Evolutionary conservation across 352 stramenopile genomes (phyloP).

Genomic region (Pythium dissotocum): DNA sequence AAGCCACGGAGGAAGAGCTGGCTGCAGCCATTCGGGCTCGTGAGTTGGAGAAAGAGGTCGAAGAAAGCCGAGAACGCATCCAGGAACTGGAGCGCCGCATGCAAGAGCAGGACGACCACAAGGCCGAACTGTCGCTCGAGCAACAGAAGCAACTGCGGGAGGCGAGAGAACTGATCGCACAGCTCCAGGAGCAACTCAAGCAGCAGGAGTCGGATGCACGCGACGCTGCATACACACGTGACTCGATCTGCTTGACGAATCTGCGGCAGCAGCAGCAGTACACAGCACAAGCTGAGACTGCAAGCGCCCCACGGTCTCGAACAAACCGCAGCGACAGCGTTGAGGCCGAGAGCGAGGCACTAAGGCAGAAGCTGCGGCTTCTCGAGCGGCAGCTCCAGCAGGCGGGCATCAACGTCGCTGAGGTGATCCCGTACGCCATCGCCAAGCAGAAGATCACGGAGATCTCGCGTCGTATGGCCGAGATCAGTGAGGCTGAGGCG

Average conservation of each 20-base stretch:
- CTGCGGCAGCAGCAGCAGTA: constrained; percentile 27
- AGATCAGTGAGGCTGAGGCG: constrained; percentile 80
- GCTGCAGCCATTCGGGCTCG: constrained; percentile 55
- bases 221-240: constrained; percentile 48
- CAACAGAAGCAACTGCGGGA: constrained; percentile 63
- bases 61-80: constrained; percentile 62
- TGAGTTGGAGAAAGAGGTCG: constrained; percentile 72
- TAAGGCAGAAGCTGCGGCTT: constrained; percentile 72
- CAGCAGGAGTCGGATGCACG: constrained; percentile 55
- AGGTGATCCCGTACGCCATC: constrained; percentile 89
- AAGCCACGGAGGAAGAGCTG: constrained; percentile 57
- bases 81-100: constrained; percentile 57
- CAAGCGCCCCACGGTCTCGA: neutral
- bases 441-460: constrained; percentile 75
- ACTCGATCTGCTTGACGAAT: constrained; percentile 61
- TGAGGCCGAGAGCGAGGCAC: constrained; percentile 49
- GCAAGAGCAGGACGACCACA: constrained; percentile 50
- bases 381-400: constrained; percentile 74
- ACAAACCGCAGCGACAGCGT: constrained; percentile 16
- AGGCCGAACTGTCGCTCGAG: constrained; percentile 54
- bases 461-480: constrained; percentile 79
- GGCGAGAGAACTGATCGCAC: constrained; percentile 51
- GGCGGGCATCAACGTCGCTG: constrained; percentile 78
- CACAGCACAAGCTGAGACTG: neutral
- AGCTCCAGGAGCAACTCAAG: constrained; percentile 58